Evolutionary conservation across 331 rosid species (phyloP), one percentile per base, ranked within the genome.

Genomic region (Spiraea crenata): DNA sequence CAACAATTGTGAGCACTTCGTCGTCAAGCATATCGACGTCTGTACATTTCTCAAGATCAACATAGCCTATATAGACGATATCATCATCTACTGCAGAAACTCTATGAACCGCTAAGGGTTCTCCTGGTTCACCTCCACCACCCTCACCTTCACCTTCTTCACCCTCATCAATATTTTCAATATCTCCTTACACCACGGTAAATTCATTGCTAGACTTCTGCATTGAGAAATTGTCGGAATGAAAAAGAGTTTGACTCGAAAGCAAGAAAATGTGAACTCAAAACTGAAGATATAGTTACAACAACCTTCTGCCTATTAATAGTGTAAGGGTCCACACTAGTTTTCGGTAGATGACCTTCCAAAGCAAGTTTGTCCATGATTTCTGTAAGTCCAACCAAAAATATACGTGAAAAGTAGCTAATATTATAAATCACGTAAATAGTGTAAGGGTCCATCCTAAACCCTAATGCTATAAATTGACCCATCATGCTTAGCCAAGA

Each of bases 131-230:
- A 25, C 31, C 31, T 25, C 2, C 31, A 25, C 31, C 31, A 25
- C 31, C 31, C 31, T 25, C 31, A 25, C 31, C 31, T 25, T 25
- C 31, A 25, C 31, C 31, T 25, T 25, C 31, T 25, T 25, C 31
- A 25, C 31, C 31, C 2, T 25, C 31, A 25, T 25, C 31, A 25
- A 25, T 25, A 25, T 25, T 25, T 25, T 83, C 90, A 6, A 1
- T 56, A 85, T 91, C 97, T 77, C 89, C 89, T 83, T 93, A 86
- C 79, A 87, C 95, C 31, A 25, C 31, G 31, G 79, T 70, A 81
- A 91, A 93, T 19, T 89, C 96, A 76, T 80, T 89, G 52, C 86
- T 87, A 9, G 79, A 79, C 62, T 77, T 82, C 99, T 93, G 85
- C 63, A 70, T 34, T n/a, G n/a, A n/a, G n/a, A n/a, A 50, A 65